Base-by-base conservation (phyloP, 768 basidiomycete species). In the Glaciozyma martinii region DNA sequence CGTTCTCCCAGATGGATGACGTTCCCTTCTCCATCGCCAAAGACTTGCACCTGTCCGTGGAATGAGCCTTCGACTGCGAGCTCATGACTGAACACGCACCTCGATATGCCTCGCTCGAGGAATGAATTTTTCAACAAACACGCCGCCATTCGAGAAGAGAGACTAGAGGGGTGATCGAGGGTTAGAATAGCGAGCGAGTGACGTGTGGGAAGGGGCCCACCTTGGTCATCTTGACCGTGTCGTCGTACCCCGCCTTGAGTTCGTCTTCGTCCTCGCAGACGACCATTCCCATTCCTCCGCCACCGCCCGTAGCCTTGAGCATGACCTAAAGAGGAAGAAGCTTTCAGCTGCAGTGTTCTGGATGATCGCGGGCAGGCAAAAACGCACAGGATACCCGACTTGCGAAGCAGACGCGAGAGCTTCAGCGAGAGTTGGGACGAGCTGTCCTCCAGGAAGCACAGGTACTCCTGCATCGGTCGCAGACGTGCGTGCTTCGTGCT, bases 281-380 rank as follows among this genome's bases (percentile, higher is more conserved):
- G 10, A 80, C 78, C 71, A 86, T 80, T 5, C 85, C 85, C 81
- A 85, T 83, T 0, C 86, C 86, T 3, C 86, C 85, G 2, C 86
- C 86, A 4, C 85, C 86, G 0, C 83, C 84, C 1, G 84, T 85
- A 1, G 85, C 59, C 42, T 71, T 67, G 53, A 70, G 56, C 66
- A 70, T 64, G 30, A 66, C 29, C 59, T 58, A 16, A 13, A n/a
- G 43, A 23, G 6, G 30, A 42, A 43, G 13, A 42, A 44, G 3
- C 37, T 40, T 8, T 40, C 37, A 55, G 30, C 54, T 21, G 54
- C 54, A 6, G 2, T 32, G 19, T 21, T 47, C 57, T 9, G 10
- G 56, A 30, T 5, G 3, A 2, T 23, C 9, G 13, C 2, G 16
- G 18, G 4, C 8, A 10, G 18, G 23, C 27, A 7, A 40, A 42